Conservation (phyloP, 495 filamentous ascomycete species). For the Penicillium samsonianum region DNA sequence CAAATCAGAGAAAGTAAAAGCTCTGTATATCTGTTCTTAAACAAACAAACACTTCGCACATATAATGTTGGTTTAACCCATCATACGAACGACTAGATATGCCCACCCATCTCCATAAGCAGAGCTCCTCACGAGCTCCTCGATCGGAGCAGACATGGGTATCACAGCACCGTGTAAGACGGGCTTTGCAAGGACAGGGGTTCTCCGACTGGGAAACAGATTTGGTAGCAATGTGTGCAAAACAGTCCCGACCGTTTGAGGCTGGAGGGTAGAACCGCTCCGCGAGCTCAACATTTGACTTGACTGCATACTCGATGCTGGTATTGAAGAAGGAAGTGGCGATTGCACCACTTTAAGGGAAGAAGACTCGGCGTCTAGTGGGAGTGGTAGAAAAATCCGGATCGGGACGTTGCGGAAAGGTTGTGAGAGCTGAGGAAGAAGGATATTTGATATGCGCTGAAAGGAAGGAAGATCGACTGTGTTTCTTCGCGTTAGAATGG, state of each 20-base stretch:
- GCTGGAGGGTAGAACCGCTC: slow-evolving; percentile 45
- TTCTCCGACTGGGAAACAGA: slow-evolving; percentile 84
- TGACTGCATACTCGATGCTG: slow-evolving; percentile 25
- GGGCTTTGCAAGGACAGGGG: slow-evolving; percentile 85
- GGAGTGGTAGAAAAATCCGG: slow-evolving; percentile 83
- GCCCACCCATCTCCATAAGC: slow-evolving; percentile 93
- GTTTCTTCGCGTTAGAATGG: slow-evolving; percentile 4
- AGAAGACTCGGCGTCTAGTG: slow-evolving; percentile 42
- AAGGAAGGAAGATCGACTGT: slow-evolving; percentile 74
- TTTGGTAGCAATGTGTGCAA: slow-evolving; percentile 76
- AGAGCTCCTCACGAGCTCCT: slow-evolving; percentile 78
- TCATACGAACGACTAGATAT: slow-evolving; percentile 81
- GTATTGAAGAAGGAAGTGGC: slow-evolving; percentile 56
- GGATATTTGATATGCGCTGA: slow-evolving; percentile 70
- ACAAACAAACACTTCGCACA: too few species aligned
- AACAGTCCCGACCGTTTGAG: slow-evolving; percentile 78
- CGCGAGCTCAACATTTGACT: slow-evolving; percentile 32
- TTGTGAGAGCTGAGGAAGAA: slow-evolving; percentile 72
- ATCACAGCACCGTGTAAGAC: slow-evolving; percentile 86
- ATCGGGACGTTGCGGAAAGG: slow-evolving; percentile 81
- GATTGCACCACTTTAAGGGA: slow-evolving; percentile 72
- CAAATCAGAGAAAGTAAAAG: background rate
- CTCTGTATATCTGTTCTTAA: too few species aligned
- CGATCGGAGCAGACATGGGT: slow-evolving; percentile 78
- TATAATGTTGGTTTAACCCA: slow-evolving; percentile 31